Evolutionary conservation across 495 filamentous ascomycete species (phyloP).

Genomic region (Penicillium angulare): DNA sequence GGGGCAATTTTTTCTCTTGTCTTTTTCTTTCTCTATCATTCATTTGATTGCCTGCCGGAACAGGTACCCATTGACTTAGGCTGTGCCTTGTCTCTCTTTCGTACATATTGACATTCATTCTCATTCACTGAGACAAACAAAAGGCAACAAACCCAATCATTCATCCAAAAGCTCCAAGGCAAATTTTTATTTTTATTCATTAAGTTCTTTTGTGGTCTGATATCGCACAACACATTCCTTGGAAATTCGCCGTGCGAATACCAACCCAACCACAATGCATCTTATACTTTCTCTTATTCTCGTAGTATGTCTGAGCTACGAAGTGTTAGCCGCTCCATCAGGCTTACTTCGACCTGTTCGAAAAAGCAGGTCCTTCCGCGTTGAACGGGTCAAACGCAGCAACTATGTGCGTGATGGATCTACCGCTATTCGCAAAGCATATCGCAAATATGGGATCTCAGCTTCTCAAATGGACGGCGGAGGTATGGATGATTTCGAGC

Average conservation of each 20-base stretch:
- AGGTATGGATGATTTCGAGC: slow-evolving; percentile 38
- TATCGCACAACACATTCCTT: too few relatives aligned
- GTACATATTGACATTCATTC: slow-evolving; percentile 6
- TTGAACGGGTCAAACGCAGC: slow-evolving; percentile 56
- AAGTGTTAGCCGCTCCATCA: slow-evolving; percentile 33
- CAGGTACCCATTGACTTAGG: slow-evolving; percentile 10
- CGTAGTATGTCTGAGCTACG: slow-evolving; percentile 35
- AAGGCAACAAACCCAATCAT: too few relatives aligned
- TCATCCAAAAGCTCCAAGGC: too few relatives aligned
- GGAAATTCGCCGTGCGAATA: neutral
- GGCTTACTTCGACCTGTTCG: slow-evolving; percentile 14
- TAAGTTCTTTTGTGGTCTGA: too few relatives aligned
- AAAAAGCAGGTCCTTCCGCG: slow-evolving; percentile 52
- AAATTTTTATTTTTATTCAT: too few relatives aligned
- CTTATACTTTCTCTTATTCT: slow-evolving; percentile 29
- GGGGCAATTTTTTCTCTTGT: slow-evolving; percentile 8
- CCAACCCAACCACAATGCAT: slow-evolving; percentile 24
- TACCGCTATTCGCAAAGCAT: slow-evolving; percentile 57
- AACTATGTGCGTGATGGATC: slow-evolving; percentile 55
- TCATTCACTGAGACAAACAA: neutral
- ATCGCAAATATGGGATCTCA: slow-evolving; percentile 59
- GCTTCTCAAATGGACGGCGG: slow-evolving; percentile 17
- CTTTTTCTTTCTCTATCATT: slow-evolving; percentile 21
- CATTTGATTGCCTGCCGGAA: slow-evolving; percentile 9
- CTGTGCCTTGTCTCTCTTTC: neutral